These are phyloP conservation scores for Litchi chinensis DNA, from an alignment of 345 rosid genomes.

Conservation along the genomic window DNA sequence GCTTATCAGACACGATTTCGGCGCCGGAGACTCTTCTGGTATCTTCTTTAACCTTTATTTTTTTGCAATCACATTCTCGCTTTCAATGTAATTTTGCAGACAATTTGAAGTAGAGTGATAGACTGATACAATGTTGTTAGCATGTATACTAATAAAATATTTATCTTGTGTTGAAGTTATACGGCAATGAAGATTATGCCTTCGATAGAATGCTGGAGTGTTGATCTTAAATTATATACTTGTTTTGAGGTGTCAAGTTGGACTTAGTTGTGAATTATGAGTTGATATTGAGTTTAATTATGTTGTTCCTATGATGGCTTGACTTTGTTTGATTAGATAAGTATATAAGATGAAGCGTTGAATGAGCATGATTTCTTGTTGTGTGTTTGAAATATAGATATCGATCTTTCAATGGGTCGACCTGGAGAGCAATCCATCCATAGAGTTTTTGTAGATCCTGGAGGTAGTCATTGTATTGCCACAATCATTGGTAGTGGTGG, in stretches of 20 bases:
- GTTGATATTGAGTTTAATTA: neutral
- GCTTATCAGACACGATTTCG: conserved; percentile 90
- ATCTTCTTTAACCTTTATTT: conserved; percentile 9
- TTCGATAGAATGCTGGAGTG: neutral
- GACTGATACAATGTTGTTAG: neutral
- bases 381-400: conserved; percentile 44
- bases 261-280: neutral
- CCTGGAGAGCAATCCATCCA: conserved; percentile 90
- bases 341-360: neutral
- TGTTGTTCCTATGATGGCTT: neutral
- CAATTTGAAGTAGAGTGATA: neutral
- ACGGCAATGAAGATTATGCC: neutral
- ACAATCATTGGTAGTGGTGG: conserved; percentile 81
- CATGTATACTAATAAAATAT: neutral
- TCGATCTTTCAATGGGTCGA: conserved; percentile 86
- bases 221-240: conserved; percentile 6
- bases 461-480: conserved; percentile 94
- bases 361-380: conserved; percentile 4
- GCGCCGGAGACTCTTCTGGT: conserved; percentile 83
- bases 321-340: conserved; percentile 4
- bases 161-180: neutral
- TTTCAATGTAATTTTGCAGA: neutral
- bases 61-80: neutral
- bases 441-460: conserved; percentile 95
- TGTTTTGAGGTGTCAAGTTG: conserved; percentile 9